These are phyloP conservation scores for Cladosporium colombiae DNA, from an alignment of 2,329 filamentous ascomycete genomes.

Conservation along the genomic window DNA sequence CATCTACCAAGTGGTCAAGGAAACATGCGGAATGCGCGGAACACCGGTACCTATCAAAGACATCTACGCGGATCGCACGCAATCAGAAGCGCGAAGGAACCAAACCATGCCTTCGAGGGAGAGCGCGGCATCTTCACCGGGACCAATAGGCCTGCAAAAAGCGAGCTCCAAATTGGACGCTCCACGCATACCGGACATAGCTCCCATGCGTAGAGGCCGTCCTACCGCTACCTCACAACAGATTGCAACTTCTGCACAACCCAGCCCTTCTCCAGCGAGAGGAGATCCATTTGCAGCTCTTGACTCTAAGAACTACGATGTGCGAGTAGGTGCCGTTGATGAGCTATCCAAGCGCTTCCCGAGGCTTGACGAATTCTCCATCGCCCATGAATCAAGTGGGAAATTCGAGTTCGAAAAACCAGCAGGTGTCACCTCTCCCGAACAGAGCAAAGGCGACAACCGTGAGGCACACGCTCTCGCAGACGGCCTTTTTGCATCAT, in stretches of 20 bases:
- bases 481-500: constrained; percentile 72
- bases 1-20: constrained; percentile 88
- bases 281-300: constrained; percentile 90
- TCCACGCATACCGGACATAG: constrained; percentile 79
- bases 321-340: constrained; percentile 60
- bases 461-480: constrained; percentile 74
- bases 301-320: constrained; percentile 63
- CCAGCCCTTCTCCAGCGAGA: constrained; percentile 49
- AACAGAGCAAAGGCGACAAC: constrained; percentile 58
- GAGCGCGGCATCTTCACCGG: constrained; percentile 41
- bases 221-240: constrained; percentile 55
- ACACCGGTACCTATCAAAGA: constrained; percentile 83
- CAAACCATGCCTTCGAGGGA: constrained; percentile 59
- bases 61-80: constrained; percentile 58
- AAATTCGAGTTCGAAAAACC: constrained; percentile 72
- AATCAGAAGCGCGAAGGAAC: constrained; percentile 63
- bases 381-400: constrained; percentile 79
- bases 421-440: constrained; percentile 34
- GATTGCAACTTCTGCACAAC: constrained; percentile 50
- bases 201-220: constrained; percentile 88
- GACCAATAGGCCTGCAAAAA: constrained; percentile 73
- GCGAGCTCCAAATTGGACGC: constrained; percentile 71
- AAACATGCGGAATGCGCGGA: constrained; percentile 86
- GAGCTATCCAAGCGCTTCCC: constrained; percentile 86
- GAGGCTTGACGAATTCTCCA: constrained; percentile 86